Evolutionary conservation across 2,329 filamentous ascomycete genomes (phyloP).

Genomic region (Hymenoscyphus linearis): DNA sequence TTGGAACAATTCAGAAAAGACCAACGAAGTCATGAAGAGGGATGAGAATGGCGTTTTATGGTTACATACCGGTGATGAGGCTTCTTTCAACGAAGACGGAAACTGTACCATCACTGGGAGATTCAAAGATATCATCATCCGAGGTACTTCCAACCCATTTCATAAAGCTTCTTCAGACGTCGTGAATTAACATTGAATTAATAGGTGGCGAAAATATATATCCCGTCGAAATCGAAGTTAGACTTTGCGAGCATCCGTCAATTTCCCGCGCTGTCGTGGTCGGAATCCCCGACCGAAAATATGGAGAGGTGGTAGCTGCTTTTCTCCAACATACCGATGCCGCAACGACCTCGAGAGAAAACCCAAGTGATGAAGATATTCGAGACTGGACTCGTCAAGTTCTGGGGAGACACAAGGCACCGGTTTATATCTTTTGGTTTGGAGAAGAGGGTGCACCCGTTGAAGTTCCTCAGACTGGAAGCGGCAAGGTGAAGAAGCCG

Average conservation of each 20-base stretch:
- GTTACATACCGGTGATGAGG: slow-evolving; percentile 52
- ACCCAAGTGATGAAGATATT: slow-evolving; percentile 50
- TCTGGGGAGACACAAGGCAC: slow-evolving; percentile 64
- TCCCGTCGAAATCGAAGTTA: slow-evolving; percentile 52
- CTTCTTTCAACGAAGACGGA: slow-evolving; percentile 41
- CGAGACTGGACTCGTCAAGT: slow-evolving; percentile 56
- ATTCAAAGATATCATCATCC: slow-evolving; percentile 68
- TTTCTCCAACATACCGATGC: slow-evolving; percentile 40
- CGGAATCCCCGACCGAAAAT: slow-evolving; percentile 56
- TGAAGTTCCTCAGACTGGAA: slow-evolving; percentile 61
- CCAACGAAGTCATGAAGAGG: slow-evolving; percentile 25
- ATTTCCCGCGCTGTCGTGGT: slow-evolving; percentile 56
- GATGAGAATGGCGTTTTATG: slow-evolving; percentile 35
- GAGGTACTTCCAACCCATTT: slow-evolving; percentile 37
- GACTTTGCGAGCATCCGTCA: slow-evolving; percentile 50
- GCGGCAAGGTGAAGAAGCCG: slow-evolving; percentile 64
- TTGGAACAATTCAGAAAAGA: slow-evolving; percentile 46
- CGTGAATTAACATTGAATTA: slow-evolving; percentile 4
- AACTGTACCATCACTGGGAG: slow-evolving; percentile 55
- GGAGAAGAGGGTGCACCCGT: slow-evolving; percentile 53
- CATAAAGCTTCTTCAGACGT: background rate
- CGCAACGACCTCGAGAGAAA: background rate
- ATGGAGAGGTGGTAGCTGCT: slow-evolving; percentile 61
- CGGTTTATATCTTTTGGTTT: slow-evolving; percentile 70
- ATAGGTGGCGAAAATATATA: slow-evolving; percentile 51